phyloP scores from a whole-genome alignment of 2,329 filamentous ascomycete genomes.

The Scopulariopsis brevicaulis region DNA sequence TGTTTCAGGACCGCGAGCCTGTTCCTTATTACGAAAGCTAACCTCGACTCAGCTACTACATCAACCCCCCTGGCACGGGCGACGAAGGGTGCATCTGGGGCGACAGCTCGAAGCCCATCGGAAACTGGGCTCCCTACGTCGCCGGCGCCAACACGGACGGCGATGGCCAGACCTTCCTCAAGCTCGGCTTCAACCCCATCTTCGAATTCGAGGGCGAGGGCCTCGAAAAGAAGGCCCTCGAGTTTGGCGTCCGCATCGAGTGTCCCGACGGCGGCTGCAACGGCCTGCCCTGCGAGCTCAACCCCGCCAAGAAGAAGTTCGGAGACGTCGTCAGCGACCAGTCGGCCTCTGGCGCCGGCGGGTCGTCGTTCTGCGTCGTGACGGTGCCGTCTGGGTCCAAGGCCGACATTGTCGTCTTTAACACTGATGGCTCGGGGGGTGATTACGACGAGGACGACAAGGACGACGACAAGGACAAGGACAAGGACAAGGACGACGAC shows the following conservation, averaged over 20 bases:
- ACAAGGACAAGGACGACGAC: conserved; percentile 8
- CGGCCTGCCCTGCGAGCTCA: conserved; percentile 63
- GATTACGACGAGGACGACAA: conserved; percentile 3
- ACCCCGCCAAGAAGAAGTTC: conserved; percentile 42
- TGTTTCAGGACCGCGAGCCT: conserved; percentile 9
- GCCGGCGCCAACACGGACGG: conserved; percentile 61
- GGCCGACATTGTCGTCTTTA: conserved; percentile 56
- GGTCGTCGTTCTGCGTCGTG: conserved; percentile 63
- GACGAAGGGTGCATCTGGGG: conserved; percentile 64
- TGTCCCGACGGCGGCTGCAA: conserved; percentile 57
- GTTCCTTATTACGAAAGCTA: not conserved
- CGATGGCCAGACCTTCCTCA: conserved; percentile 58
- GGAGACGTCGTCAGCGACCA: conserved; percentile 47
- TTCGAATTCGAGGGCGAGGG: conserved; percentile 51
- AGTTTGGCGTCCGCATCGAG: conserved; percentile 58
- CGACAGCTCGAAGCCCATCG: conserved; percentile 44
- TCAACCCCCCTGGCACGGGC: conserved; percentile 61
- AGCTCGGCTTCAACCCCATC: conserved; percentile 69
- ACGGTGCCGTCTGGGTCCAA: conserved; percentile 56
- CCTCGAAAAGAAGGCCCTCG: conserved; percentile 45
- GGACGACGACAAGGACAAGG: conserved; percentile 3
- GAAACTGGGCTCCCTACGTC: conserved; percentile 71
- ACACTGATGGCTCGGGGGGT: conserved; percentile 29
- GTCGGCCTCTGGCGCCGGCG: conserved; percentile 50
- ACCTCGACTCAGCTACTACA: conserved; percentile 47